A percentile compares a stretch with the other conserved stretches of the same genome.
Conservation (phyloP, 129 eudicot genomes). For the Flaveria bidentis region DNA sequence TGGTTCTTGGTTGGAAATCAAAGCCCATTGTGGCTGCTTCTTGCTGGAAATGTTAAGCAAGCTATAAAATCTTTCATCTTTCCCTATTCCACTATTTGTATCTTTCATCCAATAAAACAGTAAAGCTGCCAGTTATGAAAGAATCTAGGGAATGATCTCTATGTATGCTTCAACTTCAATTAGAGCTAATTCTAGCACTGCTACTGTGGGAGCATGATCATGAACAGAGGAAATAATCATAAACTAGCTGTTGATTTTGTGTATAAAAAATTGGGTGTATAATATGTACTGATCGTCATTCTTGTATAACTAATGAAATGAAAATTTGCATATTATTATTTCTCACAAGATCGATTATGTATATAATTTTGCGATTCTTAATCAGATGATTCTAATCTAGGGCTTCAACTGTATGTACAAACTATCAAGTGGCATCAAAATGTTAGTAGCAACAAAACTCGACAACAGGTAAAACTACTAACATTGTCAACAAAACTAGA, state of each 20-base stretch:
- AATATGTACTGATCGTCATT: conserved; percentile 16
- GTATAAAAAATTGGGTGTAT: conserved; percentile 28
- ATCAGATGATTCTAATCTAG: conserved; percentile 5
- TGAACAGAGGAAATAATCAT: conserved; percentile 33
- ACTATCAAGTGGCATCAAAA: not conserved
- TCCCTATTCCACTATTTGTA: not conserved
- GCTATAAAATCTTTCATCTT: not conserved
- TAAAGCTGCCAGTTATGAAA: too few relatives aligned
- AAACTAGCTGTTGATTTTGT: conserved; percentile 23
- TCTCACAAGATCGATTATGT: not conserved
- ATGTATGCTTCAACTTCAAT: too few relatives aligned
- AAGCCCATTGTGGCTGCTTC: conserved; percentile 60
- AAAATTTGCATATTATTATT: not conserved
- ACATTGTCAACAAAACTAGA: not conserved
- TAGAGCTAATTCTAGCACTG: too few relatives aligned
- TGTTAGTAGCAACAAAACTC: not conserved
- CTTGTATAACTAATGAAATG: not conserved
- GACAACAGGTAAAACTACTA: not conserved
- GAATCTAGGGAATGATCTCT: too few relatives aligned
- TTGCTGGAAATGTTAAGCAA: conserved; percentile 49
- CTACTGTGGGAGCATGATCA: not conserved
- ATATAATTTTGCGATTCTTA: not conserved
- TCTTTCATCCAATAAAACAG: conserved; percentile 4
- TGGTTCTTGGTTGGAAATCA: conserved; percentile 61
- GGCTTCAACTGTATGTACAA: conserved; percentile 8